Percentiles rank a stretch among this genome's conserved stretches.
These are phyloP conservation scores for Trametes coccinea DNA, from an alignment of 768 basidiomycete genomes.

Conservation along the genomic window DNA sequence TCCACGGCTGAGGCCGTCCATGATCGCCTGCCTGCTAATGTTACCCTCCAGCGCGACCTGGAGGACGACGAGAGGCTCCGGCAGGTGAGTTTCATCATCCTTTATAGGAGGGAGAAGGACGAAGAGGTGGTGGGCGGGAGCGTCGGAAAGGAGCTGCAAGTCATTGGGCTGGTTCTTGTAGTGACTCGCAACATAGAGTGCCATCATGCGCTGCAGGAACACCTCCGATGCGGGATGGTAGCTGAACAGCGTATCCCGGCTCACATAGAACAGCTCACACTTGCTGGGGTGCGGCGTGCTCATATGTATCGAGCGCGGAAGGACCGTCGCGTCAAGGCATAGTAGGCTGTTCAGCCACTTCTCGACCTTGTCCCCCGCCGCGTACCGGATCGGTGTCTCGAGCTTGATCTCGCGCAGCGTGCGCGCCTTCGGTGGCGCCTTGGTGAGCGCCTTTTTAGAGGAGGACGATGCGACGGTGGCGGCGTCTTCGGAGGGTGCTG, in stretches of 20 bases:
- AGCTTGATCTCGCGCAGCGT: slow-evolving; percentile 92
- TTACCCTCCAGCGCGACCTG: slow-evolving; percentile 96
- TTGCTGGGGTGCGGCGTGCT: slow-evolving; percentile 94
- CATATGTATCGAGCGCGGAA: slow-evolving; percentile 51
- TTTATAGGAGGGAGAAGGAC: slow-evolving; percentile 92
- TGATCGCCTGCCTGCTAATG: slow-evolving; percentile 80
- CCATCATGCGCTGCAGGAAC: slow-evolving; percentile 98
- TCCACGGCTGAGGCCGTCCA: slow-evolving; percentile 85
- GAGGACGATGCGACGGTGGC: slow-evolving; percentile 38
- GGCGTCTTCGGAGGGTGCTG: slow-evolving; percentile 42
- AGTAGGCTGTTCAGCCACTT: slow-evolving; percentile 90
- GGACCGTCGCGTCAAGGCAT: slow-evolving; percentile 84
- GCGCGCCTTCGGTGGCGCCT: slow-evolving; percentile 66
- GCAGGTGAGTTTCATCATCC: slow-evolving; percentile 86
- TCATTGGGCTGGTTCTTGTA: slow-evolving; percentile 99
- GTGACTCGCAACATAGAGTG: slow-evolving; percentile 94
- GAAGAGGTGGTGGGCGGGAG: slow-evolving; percentile 95
- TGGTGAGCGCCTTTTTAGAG: slow-evolving; percentile 55
- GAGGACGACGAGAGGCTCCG: slow-evolving; percentile 92
- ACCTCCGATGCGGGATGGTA: slow-evolving; percentile 97
- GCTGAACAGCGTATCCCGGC: slow-evolving; percentile 93
- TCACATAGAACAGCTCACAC: slow-evolving; percentile 95
- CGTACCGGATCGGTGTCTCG: slow-evolving; percentile 92
- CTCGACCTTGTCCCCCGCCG: slow-evolving; percentile 84
- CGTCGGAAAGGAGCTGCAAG: slow-evolving; percentile 94